These are phyloP conservation scores for Thalassiosira exigua DNA, from an alignment of 352 stramenopile genomes.

Conservation along the genomic window DNA sequence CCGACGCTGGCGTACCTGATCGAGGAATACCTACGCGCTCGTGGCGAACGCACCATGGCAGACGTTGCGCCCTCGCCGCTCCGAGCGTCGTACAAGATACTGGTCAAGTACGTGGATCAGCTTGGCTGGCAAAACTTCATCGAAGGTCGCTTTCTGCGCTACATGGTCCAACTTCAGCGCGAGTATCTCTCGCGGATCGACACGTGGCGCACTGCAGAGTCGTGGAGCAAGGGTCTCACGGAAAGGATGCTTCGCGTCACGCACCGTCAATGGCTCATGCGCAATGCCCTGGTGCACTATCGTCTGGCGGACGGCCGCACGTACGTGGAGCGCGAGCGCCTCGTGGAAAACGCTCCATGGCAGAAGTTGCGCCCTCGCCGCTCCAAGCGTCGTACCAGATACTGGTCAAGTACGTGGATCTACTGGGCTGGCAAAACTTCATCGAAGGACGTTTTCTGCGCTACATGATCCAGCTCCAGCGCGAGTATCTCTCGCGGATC, in stretches of 20 bases:
- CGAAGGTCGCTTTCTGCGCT: slow-evolving; percentile 17
- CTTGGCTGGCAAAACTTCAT: slow-evolving; percentile 43
- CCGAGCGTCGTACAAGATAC: not conserved
- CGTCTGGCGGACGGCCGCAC: not conserved
- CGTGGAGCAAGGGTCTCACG: slow-evolving; percentile 17
- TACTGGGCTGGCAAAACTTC: slow-evolving; percentile 38
- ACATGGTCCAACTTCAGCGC: slow-evolving; percentile 3
- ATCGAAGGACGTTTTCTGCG: slow-evolving; percentile 24
- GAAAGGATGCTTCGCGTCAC: slow-evolving; percentile 22
- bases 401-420: slow-evolving; percentile 2
- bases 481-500: not conserved
- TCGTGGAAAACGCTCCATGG: not conserved
- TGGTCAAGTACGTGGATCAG: slow-evolving; percentile 4
- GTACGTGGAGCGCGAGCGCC: not conserved
- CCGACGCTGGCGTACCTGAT: not conserved
- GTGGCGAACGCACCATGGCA: not conserved
- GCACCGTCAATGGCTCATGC: slow-evolving; percentile 45
- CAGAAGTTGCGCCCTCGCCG: not conserved
- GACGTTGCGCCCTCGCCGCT: not conserved
- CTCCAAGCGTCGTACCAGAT: not conserved
- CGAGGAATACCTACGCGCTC: slow-evolving; percentile 9
- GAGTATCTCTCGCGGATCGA: not conserved
- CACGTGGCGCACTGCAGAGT: not conserved
- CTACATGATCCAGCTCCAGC: not conserved
- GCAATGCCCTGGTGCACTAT: slow-evolving; percentile 25